These are phyloP conservation scores for Quercus glauca DNA, from an alignment of 306 rosid genomes.

Conservation along the genomic window DNA sequence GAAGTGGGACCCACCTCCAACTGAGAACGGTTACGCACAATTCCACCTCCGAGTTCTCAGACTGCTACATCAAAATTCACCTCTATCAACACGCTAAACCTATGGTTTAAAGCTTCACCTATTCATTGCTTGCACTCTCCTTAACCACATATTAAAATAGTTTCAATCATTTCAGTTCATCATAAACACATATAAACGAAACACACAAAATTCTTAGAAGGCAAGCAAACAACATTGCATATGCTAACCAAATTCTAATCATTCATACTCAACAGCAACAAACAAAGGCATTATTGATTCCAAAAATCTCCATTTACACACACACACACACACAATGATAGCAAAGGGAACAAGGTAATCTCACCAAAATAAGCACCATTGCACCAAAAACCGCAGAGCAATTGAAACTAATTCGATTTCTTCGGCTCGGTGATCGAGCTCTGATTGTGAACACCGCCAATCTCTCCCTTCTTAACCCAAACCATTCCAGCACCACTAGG, in stretches of 20 bases:
- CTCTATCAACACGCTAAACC: not conserved
- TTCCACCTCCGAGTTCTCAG: not conserved
- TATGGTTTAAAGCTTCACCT: not conserved
- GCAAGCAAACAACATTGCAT: too few species aligned
- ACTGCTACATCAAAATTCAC: not conserved
- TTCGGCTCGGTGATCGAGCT: not conserved
- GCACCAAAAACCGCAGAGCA: not conserved
- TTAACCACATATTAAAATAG: not conserved
- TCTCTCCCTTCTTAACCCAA: conserved; percentile 64
- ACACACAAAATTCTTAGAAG: not conserved
- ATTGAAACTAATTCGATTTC: not conserved
- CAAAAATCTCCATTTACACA: not conserved
- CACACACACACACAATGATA: not conserved
- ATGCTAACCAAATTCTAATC: not conserved
- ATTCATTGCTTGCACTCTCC: not conserved
- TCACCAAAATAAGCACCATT: conserved; percentile 29
- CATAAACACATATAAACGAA: not conserved
- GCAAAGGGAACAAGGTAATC: not conserved
- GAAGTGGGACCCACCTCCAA: too few species aligned
- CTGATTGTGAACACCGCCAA: conserved; percentile 20
- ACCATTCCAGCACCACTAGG: conserved; percentile 19
- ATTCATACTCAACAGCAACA: not conserved
- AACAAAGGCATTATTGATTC: not conserved
- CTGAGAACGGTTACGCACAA: too few species aligned
- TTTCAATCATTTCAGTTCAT: not conserved